Percentiles rank a stretch among this genome's conserved stretches.
These are phyloP conservation scores for Ceratocystis cubensis DNA, from an alignment of 2,329 filamentous ascomycete genomes.

Conservation along the genomic window DNA sequence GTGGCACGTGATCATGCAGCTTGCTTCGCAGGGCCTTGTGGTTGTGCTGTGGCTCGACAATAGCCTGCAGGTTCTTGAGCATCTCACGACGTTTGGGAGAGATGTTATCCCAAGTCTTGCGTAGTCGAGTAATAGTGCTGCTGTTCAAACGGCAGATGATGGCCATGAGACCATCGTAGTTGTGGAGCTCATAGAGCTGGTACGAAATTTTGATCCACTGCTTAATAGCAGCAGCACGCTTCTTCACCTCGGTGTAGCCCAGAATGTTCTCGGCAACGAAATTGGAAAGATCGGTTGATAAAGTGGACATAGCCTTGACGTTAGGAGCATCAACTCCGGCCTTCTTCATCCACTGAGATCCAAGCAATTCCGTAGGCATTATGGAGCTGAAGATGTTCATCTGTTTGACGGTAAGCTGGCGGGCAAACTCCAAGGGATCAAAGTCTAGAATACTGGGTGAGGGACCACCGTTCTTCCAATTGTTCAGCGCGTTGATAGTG, in stretches of 20 bases:
- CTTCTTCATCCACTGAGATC: slow-evolving; percentile 89
- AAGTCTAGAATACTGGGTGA: slow-evolving; percentile 74
- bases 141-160: slow-evolving; percentile 91
- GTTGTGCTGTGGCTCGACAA: slow-evolving; percentile 84
- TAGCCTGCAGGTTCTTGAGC: slow-evolving; percentile 64
- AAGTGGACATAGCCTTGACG: slow-evolving; percentile 82
- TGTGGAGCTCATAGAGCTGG: slow-evolving; percentile 77
- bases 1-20: slow-evolving; percentile 74
- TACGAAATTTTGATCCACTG: slow-evolving; percentile 95
- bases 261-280: slow-evolving; percentile 88
- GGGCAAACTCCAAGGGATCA: slow-evolving; percentile 77
- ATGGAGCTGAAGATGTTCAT: slow-evolving; percentile 87
- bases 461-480: slow-evolving; percentile 60
- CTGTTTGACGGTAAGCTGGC: slow-evolving; percentile 85
- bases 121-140: slow-evolving; percentile 76
- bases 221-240: slow-evolving; percentile 79
- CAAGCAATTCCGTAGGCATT: slow-evolving; percentile 79
- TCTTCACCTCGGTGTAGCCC: slow-evolving; percentile 79
- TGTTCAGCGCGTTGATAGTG: slow-evolving; percentile 57
- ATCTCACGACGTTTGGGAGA: slow-evolving; percentile 70
- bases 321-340: slow-evolving; percentile 67
- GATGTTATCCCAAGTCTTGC: slow-evolving; percentile 83
- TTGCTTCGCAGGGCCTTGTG: slow-evolving; percentile 74
- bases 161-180: slow-evolving; percentile 94
- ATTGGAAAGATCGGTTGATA: slow-evolving; percentile 87